Base-by-base conservation (phyloP, 1,139 yeast genomes). In the Pichia norvegensis region DNA sequence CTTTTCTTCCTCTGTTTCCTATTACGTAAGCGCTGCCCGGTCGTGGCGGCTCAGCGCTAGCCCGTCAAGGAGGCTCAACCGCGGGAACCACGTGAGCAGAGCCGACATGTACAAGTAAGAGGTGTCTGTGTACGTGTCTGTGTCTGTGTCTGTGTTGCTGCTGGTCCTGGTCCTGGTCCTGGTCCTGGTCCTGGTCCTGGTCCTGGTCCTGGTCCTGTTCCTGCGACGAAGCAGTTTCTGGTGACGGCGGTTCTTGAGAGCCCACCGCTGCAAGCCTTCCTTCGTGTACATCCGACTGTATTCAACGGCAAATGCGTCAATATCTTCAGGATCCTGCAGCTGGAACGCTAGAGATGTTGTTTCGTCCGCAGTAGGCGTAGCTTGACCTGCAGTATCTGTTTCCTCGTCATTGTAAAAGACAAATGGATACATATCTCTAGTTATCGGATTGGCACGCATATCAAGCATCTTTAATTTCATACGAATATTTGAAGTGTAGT, bases 371-470 rank as follows among this genome's bases (percentile, higher is more conserved):
- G 17, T 41, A 20, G 38, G 38, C 9, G 25, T 4, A 39, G 47
- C 40, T 2, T 33, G 33, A 14, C 19, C 33, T 29, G 41, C 44
- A 2, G 25, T 27, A 7, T 49, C 44, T 13, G 6, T 13, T 7
- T 16, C 38, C 3, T 45, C 50, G 11, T 35, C 47, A 3, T 75
- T 73, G 50, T 69, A 70, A 58, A 76, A 76, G 2, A 77, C 74
- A 55, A 67, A 75, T 0, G 81, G 79, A 55, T 78, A 77, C 40
- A 74, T 65, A 14, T 68, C 71, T 33, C 64, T 61, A 38, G 72
- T 76, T 37, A 76, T 54, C 10, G 78, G 73, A 53, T 78, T 78
- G 47, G 76, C 70, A 44, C 82, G 63, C 40, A 75, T 53, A 57
- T 78, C 83, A 19, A 78, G 56, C 11, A 67, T 61, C 46, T 60